Evolutionary conservation across 768 basidiomycete genomes (phyloP).

Genomic region (Amyloporia xantha): DNA sequence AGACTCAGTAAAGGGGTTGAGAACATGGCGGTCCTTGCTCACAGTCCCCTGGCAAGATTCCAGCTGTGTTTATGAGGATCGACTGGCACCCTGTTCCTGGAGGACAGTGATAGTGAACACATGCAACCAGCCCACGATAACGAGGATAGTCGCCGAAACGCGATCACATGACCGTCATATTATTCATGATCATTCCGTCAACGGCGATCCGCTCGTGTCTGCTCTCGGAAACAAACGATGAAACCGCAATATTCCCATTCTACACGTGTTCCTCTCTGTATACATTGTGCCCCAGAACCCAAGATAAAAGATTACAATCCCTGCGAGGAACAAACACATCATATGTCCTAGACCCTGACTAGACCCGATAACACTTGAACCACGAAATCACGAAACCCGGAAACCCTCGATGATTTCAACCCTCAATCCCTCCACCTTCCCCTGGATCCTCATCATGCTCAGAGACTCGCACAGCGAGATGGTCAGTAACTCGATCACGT

Average conservation of each 20-base stretch:
- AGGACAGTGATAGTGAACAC: background rate
- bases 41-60: background rate
- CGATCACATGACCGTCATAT: background rate
- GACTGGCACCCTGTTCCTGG: background rate
- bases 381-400: no score
- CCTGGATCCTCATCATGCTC: constrained; percentile 15
- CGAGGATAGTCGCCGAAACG: background rate
- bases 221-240: no score
- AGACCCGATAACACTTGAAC: no score
- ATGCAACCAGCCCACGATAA: background rate
- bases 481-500: constrained; percentile 28
- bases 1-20: background rate
- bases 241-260: no score
- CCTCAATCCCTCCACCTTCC: constrained; percentile 20
- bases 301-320: no score
- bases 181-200: background rate
- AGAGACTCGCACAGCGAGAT: constrained; percentile 13
- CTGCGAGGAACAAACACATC: no score
- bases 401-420: no score
- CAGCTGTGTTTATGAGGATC: background rate
- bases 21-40: background rate
- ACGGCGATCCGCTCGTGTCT: background rate
- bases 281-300: no score
- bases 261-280: no score
- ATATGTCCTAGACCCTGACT: no score